Evolutionary conservation across 495 filamentous ascomycete genomes (phyloP).

Genomic region (Penicillium daleae): DNA sequence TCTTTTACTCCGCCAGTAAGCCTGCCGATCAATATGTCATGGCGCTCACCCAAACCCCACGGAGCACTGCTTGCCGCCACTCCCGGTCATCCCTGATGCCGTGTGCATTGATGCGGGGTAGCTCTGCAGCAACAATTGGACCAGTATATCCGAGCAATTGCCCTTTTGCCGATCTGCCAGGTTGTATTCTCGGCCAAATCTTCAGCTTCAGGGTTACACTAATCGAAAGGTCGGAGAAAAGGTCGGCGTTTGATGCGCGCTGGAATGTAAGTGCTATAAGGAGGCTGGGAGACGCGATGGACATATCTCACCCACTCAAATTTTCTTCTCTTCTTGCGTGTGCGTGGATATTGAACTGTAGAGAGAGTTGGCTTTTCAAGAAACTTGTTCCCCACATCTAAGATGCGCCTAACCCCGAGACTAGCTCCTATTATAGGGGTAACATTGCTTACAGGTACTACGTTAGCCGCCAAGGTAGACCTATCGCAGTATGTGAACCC

Average conservation of each 20-base stretch:
- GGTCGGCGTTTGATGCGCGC: slow-evolving; percentile 6
- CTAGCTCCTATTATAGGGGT: slow-evolving; percentile 3
- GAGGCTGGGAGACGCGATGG: slow-evolving; percentile 2
- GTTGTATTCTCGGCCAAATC: not conserved
- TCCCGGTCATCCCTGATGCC: not conserved
- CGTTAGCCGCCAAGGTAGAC: slow-evolving; percentile 28
- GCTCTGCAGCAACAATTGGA: not conserved
- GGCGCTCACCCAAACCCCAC: not conserved
- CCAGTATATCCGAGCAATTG: not conserved
- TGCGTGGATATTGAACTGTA: not conserved
- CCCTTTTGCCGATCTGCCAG: not conserved
- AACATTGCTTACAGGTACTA: slow-evolving; percentile 1
- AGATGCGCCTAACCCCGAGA: slow-evolving; percentile 4
- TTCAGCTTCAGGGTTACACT: slow-evolving; percentile 12
- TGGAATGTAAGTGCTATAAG: slow-evolving; percentile 15
- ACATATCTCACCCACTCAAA: not conserved
- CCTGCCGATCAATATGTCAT: slow-evolving; percentile 22
- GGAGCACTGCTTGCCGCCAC: not conserved
- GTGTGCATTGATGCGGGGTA: slow-evolving; percentile 18
- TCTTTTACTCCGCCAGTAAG: not conserved
- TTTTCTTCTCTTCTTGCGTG: not conserved
- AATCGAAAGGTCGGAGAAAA: not conserved
- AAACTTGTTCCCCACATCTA: not conserved
- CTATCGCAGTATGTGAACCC: slow-evolving; percentile 54
- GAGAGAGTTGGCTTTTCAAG: not conserved